phyloP scores from a whole-genome alignment of 169 alveolate genomes.

The Besnoitia besnoiti region DNA sequence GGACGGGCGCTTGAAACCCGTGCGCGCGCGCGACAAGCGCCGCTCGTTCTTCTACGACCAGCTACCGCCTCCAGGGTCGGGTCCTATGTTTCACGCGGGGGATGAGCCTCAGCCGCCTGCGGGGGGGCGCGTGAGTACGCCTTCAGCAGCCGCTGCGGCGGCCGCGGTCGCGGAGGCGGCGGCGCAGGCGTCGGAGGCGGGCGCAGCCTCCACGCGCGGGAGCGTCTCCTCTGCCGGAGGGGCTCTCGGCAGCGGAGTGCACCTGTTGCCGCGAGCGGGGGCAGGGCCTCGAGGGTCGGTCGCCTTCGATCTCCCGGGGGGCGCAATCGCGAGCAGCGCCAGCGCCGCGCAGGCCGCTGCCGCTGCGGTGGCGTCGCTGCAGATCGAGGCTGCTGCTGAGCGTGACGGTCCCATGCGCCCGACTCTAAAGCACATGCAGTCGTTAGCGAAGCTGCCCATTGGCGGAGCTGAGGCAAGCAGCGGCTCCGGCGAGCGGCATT shows the following conservation, averaged over 20 bases:
- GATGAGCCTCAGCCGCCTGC: not conserved
- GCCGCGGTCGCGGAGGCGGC: slow-evolving; percentile 34
- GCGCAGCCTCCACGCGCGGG: not conserved
- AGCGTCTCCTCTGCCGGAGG: too few relatives aligned
- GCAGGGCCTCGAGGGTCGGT: not conserved
- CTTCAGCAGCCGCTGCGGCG: slow-evolving; percentile 37
- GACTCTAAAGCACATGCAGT: not conserved
- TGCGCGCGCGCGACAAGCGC: slow-evolving; percentile 29
- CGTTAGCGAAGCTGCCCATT: not conserved
- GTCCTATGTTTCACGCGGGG: not conserved
- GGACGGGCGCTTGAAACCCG: slow-evolving; percentile 27
- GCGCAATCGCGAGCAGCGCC: not conserved
- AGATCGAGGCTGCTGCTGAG: not conserved
- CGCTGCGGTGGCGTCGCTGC: not conserved
- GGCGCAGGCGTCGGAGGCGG: not conserved
- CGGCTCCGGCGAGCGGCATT: not conserved
- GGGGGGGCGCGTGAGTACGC: not conserved
- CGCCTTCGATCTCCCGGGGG: not conserved
- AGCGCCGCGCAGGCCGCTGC: not conserved
- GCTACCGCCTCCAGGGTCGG: slow-evolving; percentile 1
- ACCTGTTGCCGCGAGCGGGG: not conserved
- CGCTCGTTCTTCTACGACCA: slow-evolving; percentile 47
- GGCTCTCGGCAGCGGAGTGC: not conserved
- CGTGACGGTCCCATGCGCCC: not conserved
- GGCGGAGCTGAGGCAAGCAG: not conserved